Conservation (phyloP, 495 filamentous ascomycete species). For the Lasiosphaeris hirsuta region DNA sequence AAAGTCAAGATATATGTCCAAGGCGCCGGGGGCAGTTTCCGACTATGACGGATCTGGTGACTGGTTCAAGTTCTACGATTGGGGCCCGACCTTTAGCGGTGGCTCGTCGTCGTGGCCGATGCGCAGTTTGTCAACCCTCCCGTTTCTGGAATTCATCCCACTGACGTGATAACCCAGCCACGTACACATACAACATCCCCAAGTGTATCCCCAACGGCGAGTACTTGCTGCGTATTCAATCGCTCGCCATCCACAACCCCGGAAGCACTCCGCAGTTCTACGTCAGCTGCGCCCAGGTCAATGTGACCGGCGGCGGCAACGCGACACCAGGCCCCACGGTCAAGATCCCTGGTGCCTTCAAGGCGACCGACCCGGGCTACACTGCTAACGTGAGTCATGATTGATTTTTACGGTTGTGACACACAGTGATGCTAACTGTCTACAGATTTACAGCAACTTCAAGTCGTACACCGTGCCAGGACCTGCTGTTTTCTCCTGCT, state of each 20-base stretch:
- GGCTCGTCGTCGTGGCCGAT: conserved; percentile 41
- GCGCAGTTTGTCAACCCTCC: conserved; percentile 24
- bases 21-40: conserved; percentile 40
- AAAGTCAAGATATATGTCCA: conserved; percentile 44
- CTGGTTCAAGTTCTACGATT: conserved; percentile 55
- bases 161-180: conserved; percentile 19
- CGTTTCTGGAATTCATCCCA: neutral
- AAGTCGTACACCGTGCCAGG: conserved; percentile 49
- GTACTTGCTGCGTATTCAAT: conserved; percentile 61
- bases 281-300: conserved; percentile 57
- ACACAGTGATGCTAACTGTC: conserved; percentile 6
- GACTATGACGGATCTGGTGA: conserved; percentile 50
- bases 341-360: conserved; percentile 54
- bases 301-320: conserved; percentile 50
- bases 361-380: conserved; percentile 53
- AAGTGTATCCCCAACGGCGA: conserved; percentile 52
- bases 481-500: conserved; percentile 37
- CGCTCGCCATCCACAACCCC: conserved; percentile 61
- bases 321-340: conserved; percentile 43
- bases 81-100: conserved; percentile 37
- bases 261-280: conserved; percentile 51
- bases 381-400: conserved; percentile 38
- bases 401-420: too few species aligned
- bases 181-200: conserved; percentile 54
- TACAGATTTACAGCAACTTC: conserved; percentile 50